phyloP scores from a whole-genome alignment of 306 rosid species.

The Cicer arietinum region DNA sequence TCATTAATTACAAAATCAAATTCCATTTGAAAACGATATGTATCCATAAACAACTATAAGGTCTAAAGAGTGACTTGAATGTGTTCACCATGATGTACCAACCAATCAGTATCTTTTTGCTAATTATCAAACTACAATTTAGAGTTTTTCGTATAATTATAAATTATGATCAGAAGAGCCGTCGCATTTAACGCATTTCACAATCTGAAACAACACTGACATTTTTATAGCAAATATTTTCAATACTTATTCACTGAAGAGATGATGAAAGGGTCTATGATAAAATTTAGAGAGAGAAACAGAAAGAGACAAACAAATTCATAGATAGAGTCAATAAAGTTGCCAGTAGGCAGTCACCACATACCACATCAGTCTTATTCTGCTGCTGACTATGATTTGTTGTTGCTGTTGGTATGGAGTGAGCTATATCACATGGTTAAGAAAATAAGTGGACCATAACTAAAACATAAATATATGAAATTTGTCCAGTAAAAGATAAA shows the following conservation, averaged over 20 bases:
- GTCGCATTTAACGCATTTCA: constrained; percentile 10
- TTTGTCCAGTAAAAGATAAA: neutral
- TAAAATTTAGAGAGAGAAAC: constrained; percentile 26
- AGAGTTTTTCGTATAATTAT: constrained; percentile 3
- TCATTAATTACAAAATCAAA: constrained; percentile 26
- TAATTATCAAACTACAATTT: constrained; percentile 6
- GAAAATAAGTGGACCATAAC: constrained; percentile 15
- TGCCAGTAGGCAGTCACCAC: constrained; percentile 8
- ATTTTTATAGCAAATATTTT: constrained; percentile 20
- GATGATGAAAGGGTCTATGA: neutral
- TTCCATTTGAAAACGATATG: neutral
- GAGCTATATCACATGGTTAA: constrained; percentile 50
- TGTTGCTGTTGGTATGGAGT: constrained; percentile 45
- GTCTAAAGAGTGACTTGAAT: constrained; percentile 15
- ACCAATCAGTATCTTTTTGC: constrained; percentile 10
- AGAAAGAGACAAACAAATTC: constrained; percentile 4
- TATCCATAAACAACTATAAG: constrained; percentile 19
- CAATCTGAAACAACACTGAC: neutral
- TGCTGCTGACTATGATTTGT: constrained; percentile 39
- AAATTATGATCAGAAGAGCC: constrained; percentile 17
- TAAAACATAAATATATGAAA: constrained; percentile 15
- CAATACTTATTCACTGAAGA: neutral
- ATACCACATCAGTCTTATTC: constrained; percentile 53
- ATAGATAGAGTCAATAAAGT: constrained; percentile 1
- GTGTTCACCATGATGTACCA: constrained; percentile 16